Percentiles rank a stretch among this genome's conserved stretches.
These are phyloP conservation scores for Mycosarcoma mackinlayi DNA, from an alignment of 1,284 basidiomycete genomes.

Conservation along the genomic window DNA sequence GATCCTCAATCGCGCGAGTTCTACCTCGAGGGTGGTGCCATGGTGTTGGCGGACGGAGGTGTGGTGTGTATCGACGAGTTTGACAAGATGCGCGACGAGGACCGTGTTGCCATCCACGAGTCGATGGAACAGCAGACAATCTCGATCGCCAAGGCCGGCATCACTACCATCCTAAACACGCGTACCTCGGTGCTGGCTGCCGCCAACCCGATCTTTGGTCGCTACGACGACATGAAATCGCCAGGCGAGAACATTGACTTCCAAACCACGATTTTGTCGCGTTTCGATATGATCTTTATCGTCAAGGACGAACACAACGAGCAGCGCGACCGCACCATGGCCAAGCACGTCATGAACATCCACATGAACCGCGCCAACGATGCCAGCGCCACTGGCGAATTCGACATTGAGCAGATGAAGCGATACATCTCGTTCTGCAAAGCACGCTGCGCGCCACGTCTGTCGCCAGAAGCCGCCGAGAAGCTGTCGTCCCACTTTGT, in stretches of 20 bases:
- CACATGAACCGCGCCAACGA: slow-evolving; percentile 90
- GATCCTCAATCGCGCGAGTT: slow-evolving; percentile 94
- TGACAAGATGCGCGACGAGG: slow-evolving; percentile 99
- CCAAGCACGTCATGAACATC: slow-evolving; percentile 97
- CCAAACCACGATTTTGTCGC: slow-evolving; percentile 96
- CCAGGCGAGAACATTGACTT: slow-evolving; percentile 99
- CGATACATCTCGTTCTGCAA: slow-evolving; percentile 96
- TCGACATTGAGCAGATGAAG: slow-evolving; percentile 98
- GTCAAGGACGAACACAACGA: slow-evolving; percentile 99
- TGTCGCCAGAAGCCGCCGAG: slow-evolving; percentile 92
- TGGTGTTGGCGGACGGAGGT: slow-evolving; percentile 98
- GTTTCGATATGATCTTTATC: slow-evolving; percentile 99
- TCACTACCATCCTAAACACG: slow-evolving; percentile 97
- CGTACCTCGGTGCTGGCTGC: slow-evolving; percentile 96
- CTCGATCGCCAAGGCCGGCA: slow-evolving; percentile 98
- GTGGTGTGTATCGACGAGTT: slow-evolving; percentile 99
- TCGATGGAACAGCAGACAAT: slow-evolving; percentile 99
- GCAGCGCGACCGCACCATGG: slow-evolving; percentile 89
- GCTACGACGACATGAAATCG: slow-evolving; percentile 96
- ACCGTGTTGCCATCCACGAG: slow-evolving; percentile 98
- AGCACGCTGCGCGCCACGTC: slow-evolving; percentile 91
- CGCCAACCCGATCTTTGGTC: slow-evolving; percentile 97
- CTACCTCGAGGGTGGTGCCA: slow-evolving; percentile 97
- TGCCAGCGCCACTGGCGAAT: slow-evolving; percentile 78
- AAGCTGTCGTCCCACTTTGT: slow-evolving; percentile 98